Base-by-base conservation (phyloP, 1,139 yeast species). In the Diutina pseudorugosa region DNA sequence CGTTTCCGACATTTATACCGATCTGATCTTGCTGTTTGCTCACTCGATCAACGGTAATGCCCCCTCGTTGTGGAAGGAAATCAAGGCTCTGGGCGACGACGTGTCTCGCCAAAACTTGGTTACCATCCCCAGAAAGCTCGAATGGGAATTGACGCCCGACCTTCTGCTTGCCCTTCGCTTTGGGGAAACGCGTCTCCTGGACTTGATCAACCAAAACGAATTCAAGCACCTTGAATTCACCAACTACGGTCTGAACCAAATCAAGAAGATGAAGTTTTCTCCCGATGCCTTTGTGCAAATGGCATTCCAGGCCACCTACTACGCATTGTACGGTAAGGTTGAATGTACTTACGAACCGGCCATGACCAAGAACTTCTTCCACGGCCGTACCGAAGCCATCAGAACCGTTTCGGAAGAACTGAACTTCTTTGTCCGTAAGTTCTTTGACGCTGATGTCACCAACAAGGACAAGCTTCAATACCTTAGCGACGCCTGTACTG, bases 281-380 rank as follows among this genome's bases (percentile, higher is more conserved):
- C 97, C 97, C 0, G 97, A 90, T 72, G 97, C 97, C 0, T 90
- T 86, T 68, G 85, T 86, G 49, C 97, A 90, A 67, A 89, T 90
- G 94, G 86, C 91, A 19, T 89, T 89, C 73, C 97, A 90, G 67
- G 89, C 94, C 4, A 89, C 96, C 11, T 90, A 89, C 67, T 90
- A 88, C 64, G 94, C 96, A 0, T 75, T 90, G 52, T 90, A 90
- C 64, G 97, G 97, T 50, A 86, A 86, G 62, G 94, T 89, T 47
- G 97, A 89, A 65, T 87, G 95, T 60, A 88, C 96, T 14, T 90
- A 90, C 66, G 97, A 90, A 68, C 97, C 97, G 2, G 96, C 96
- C 12, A 90, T 90, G 97, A 90, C 96, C 1, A 90, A 90, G 65
- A 74, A 74, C 55, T 90, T 83, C 63, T 77, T 83, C 58, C 96